Evolutionary conservation across 768 basidiomycete genomes (phyloP), one percentile per base, ranked within the genome.

Genomic region (Daedaleopsis nitida): DNA sequence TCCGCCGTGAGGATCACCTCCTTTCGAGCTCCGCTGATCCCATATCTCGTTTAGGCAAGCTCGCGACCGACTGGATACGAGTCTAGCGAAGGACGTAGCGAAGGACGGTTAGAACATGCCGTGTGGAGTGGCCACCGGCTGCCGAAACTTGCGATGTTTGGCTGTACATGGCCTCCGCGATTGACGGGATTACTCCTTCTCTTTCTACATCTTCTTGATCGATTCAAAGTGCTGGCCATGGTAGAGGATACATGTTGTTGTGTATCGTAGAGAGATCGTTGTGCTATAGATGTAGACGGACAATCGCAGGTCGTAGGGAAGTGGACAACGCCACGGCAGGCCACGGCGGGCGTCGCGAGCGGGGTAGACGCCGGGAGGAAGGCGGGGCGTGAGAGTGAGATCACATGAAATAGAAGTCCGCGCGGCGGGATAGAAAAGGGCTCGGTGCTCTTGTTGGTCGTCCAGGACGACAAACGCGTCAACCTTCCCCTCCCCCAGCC

Each of bases 391-490:
- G 39, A 34, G 50, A 23, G 50, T 14, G 11, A 7, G 21, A 16
- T 14, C 43, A 32, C 19, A 2, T 57, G 60, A 52, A 32, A 32
- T 3, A 35, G 54, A 59, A 59, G 58, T 64, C 58, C 62, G 62
- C 23, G 13, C 11, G 23, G 48, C 42, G 54, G 52, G 27, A 37
- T 62, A 52, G 56, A 59, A 58, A 63, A 58, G 38, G 57, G 54
- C 37, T 56, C 50, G 48, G 53, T 34, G 42, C 23, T 21, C 21
- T 16, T 43, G 52, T 38, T 43, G n/a, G 42, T 32, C 51, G 43
- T 6, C 42, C 55, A 59, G 58, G 62, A 64, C 62, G 62, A 64
- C 62, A 35, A 59, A 58, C 58, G 38, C 55, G 62, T 64, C 62
- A 64, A 52, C 58, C 58, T 50, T 55, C 24, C 62, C 44, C 42